Conservation (phyloP, 352 stramenopile species). For the Pythium vanterpoolii region DNA sequence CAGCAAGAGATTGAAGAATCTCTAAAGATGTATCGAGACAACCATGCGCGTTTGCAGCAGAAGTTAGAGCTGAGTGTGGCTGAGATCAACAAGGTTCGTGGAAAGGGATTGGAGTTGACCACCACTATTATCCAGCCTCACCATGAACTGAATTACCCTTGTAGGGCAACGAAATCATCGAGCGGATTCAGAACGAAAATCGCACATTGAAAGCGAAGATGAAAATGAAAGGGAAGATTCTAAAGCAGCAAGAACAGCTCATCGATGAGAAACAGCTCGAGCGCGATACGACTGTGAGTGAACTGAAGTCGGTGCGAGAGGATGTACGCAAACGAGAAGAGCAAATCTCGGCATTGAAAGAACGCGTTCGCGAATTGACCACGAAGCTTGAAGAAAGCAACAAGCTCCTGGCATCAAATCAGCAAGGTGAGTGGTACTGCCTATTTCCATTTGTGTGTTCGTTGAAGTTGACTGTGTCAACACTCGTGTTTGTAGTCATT, state of each 20-base stretch:
- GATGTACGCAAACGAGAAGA: constrained; percentile 73
- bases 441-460: background rate
- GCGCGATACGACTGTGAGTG: constrained; percentile 52
- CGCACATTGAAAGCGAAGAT: constrained; percentile 75
- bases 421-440: constrained; percentile 62
- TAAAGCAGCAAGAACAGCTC: constrained; percentile 87
- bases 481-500: constrained; percentile 51
- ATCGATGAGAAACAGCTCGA: constrained; percentile 79
- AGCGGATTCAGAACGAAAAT: constrained; percentile 85
- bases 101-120: background rate
- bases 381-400: constrained; percentile 87
- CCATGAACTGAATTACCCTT: background rate
- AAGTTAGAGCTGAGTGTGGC: constrained; percentile 88
- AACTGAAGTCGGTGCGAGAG: constrained; percentile 64
- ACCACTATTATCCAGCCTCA: background rate
- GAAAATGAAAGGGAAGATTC: constrained; percentile 86
- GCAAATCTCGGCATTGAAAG: constrained; percentile 54
- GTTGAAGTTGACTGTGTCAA: background rate
- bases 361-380: constrained; percentile 68
- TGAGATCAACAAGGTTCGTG: constrained; percentile 87
- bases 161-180: constrained; percentile 88
- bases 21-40: constrained; percentile 85
- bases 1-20: constrained; percentile 82
- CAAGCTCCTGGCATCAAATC: constrained; percentile 84
- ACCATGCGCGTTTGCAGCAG: constrained; percentile 76